A percentile compares a stretch with the other conserved stretches of the same genome.
Evolutionary conservation across 345 rosid genomes (phyloP).

Genomic region (Citrus unshiu): DNA sequence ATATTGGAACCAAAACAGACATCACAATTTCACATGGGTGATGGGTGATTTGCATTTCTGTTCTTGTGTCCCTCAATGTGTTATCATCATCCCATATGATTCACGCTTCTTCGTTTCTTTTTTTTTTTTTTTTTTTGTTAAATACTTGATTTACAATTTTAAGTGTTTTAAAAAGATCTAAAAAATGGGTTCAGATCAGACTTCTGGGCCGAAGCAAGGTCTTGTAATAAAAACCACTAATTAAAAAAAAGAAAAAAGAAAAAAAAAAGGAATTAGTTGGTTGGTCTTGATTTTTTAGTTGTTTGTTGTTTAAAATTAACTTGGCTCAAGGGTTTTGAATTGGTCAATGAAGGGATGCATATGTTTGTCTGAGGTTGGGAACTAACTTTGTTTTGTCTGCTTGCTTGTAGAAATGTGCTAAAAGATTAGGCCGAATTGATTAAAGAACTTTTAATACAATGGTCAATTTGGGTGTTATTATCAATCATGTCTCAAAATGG

Average conservation of each 20-base stretch:
- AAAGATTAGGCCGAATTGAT: neutral
- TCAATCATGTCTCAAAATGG: slow-evolving; percentile 4
- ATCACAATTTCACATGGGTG: neutral
- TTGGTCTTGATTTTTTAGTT: neutral
- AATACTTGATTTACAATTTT: neutral
- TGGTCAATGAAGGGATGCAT: neutral
- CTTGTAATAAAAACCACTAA: neutral
- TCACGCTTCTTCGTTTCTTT: neutral
- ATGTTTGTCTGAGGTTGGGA: neutral
- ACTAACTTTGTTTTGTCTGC: neutral
- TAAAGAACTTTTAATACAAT: neutral
- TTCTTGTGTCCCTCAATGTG: neutral
- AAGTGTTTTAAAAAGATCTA: no score
- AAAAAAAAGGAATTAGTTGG: no score
- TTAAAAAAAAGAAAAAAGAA: no score
- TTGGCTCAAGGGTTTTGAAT: neutral
- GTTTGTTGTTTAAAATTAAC: neutral
- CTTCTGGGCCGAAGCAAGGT: neutral
- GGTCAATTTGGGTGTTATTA: slow-evolving; percentile 5
- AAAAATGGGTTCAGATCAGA: neutral
- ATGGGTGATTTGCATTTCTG: neutral
- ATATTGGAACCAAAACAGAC: neutral
- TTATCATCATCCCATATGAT: neutral
- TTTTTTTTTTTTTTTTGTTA: neutral
- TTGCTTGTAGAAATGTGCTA: neutral